phyloP scores from a whole-genome alignment of 2,329 filamentous ascomycete genomes.

The Clarireedia sp. region DNA sequence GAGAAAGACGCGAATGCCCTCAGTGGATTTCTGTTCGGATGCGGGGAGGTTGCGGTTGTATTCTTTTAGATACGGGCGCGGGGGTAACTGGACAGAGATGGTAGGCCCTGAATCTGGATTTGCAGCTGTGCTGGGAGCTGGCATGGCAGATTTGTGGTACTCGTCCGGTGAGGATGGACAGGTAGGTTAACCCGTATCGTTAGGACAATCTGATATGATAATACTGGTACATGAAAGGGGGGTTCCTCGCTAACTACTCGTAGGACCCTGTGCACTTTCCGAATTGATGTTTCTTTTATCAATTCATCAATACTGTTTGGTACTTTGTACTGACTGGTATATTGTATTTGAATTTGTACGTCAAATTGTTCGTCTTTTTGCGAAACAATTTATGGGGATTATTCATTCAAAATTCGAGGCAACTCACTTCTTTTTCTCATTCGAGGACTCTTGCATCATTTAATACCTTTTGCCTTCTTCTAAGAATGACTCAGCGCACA shows the following conservation, averaged over 20 bases:
- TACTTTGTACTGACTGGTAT: too few relatives aligned
- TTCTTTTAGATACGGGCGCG: not conserved
- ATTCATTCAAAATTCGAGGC: too few relatives aligned
- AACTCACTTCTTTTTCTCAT: not conserved
- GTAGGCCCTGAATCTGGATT: not conserved
- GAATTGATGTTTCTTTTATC: not conserved
- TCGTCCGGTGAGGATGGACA: not conserved
- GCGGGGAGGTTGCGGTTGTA: not conserved
- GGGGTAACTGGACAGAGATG: not conserved
- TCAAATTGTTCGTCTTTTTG: too few relatives aligned
- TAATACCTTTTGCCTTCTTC: not conserved
- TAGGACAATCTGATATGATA: not conserved
- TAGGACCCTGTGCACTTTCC: not conserved
- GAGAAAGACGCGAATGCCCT: not conserved
- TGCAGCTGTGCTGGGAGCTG: not conserved
- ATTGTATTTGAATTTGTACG: too few relatives aligned
- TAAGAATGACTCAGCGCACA: not conserved
- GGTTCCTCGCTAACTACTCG: not conserved
- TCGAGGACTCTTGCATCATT: not conserved
- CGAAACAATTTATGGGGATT: too few relatives aligned
- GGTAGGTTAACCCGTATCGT: not conserved
- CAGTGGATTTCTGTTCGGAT: not conserved
- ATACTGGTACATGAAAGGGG: not conserved
- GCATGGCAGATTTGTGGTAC: not conserved
- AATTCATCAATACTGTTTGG: not conserved